phyloP scores from a whole-genome alignment of 805 yeast genomes.

The Blastobotrys attinorum region DNA sequence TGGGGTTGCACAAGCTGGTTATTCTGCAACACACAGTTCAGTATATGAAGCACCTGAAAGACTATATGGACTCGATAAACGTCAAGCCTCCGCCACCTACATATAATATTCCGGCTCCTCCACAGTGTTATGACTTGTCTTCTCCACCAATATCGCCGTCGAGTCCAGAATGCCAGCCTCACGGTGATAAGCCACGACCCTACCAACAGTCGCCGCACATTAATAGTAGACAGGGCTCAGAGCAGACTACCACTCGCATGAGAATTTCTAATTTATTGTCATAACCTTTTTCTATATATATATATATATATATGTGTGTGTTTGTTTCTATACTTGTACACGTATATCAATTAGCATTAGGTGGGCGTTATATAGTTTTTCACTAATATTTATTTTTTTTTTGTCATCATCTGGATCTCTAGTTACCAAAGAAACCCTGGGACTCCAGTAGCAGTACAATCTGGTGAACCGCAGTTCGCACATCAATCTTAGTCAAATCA shows the following conservation, averaged over 20 bases:
- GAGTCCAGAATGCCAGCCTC: background rate
- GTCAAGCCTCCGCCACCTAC: background rate
- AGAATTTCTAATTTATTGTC: background rate
- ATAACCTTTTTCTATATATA: background rate
- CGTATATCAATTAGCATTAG: background rate
- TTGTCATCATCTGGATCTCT: too few species aligned
- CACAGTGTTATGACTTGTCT: background rate
- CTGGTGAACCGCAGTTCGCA: conserved; percentile 66
- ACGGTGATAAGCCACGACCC: background rate
- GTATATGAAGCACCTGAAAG: conserved; percentile 62
- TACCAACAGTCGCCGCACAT: too few species aligned
- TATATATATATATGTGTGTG: background rate
- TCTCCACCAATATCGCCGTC: conserved; percentile 5
- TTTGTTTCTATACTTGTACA: background rate
- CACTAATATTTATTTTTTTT: too few species aligned
- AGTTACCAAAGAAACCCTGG: conserved; percentile 65
- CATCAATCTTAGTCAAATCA: conserved; percentile 45
- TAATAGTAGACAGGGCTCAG: background rate
- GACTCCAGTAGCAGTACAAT: conserved; percentile 66
- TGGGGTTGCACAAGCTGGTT: conserved; percentile 73
- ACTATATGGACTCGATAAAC: conserved; percentile 11
- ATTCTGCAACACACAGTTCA: conserved; percentile 78
- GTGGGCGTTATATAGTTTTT: too few species aligned
- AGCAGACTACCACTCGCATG: background rate
- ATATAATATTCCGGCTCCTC: background rate